These are phyloP conservation scores for Neurospora sp. DNA, from an alignment of 495 filamentous ascomycete species.

Conservation along the genomic window DNA sequence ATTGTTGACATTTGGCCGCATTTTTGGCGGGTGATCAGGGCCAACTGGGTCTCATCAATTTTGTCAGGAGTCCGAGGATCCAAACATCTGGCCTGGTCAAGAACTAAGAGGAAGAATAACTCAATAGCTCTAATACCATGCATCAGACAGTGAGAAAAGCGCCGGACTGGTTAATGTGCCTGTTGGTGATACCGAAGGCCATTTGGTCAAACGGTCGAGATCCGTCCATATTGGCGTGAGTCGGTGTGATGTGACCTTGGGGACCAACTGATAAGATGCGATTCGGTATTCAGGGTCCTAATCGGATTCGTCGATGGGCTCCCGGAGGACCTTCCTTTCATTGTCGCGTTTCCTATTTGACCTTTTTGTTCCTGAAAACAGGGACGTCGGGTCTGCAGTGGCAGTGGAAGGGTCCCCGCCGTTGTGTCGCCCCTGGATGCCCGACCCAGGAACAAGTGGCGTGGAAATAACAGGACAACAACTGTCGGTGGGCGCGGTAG, in stretches of 20 bases:
- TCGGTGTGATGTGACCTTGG: background rate
- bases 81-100: background rate
- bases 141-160: too few species aligned
- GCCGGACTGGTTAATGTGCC: too few species aligned
- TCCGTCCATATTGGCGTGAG: background rate
- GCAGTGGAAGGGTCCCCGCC: background rate
- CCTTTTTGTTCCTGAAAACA: background rate
- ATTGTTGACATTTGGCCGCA: too few species aligned
- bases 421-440: background rate
- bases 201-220: background rate
- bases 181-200: background rate
- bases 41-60: too few species aligned
- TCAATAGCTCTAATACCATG: too few species aligned
- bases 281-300: background rate
- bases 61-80: background rate
- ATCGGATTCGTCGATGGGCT: background rate
- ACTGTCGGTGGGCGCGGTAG: background rate
- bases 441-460: background rate
- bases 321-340: background rate
- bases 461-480: background rate
- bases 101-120: background rate
- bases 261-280: background rate
- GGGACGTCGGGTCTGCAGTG: background rate
- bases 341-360: background rate
- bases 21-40: too few species aligned